Evolutionary conservation across 352 stramenopile species (phyloP), one percentile per base, ranked within the genome.

Genomic region (Pythium diclinum): DNA sequence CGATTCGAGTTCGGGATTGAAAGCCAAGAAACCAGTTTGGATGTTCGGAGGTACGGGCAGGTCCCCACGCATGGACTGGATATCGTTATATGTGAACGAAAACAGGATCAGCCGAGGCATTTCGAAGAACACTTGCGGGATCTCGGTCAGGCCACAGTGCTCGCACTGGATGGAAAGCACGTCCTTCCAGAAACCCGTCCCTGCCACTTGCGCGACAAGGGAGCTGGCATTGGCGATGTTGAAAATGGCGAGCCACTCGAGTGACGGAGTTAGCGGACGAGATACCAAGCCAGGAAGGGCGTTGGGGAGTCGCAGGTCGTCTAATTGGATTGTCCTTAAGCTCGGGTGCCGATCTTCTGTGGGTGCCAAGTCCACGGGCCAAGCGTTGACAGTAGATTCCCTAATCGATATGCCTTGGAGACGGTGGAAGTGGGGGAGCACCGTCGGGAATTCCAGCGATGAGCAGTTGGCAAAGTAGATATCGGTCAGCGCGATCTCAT

Each of bases 201-300:
- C 19, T 16, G 33, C 57, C 0, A 71, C 58, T 0, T 44, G 14
- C 0, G 28, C 13, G 7, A 71, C 23, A 5, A 65, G 9, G 6
- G 25, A 16, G 6, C 7, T 42, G 5, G 13, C 14, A 16, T 71
- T n/a, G 8, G 1, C 4, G 7, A 59, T 25, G 30, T 19, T 14
- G 1, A 59, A 28, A 7, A 66, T 21, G 5, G 38, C 33, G 21
- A 71, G 52, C 57, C 52, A 71, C 46, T 71, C 64, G 28, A 71
- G 1, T 3, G 38, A 57, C 9, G 25, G 8, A 1, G 63, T 14
- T 0, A 70, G 6, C 7, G 56, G 63, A 3, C 42, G 1, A 4
- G 8, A 4, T 17, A 33, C 2, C 0, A 48, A 2, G 0, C 56
- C 49, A 6, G 49, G 51, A 6, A 61, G 40, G 13, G 19, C 25